Conservation (phyloP, 208 protist genomes). For the Crithidia fasciculata region DNA sequence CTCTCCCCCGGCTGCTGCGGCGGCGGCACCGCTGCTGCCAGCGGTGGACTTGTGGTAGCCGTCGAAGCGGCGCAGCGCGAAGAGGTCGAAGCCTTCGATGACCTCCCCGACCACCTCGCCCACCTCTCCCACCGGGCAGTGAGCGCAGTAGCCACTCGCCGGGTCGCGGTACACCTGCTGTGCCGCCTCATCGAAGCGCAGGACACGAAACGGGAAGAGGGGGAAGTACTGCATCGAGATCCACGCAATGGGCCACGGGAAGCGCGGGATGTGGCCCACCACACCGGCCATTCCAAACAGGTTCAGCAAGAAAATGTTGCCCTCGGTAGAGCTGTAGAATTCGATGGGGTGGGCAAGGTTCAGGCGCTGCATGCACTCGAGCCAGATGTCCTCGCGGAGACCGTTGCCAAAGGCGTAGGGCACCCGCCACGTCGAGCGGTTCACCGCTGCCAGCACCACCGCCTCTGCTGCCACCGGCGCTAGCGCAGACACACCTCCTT, state of each 20-base stretch:
- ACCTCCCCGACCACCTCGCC: conserved; percentile 63
- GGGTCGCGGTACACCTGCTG: conserved; percentile 61
- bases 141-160: conserved; percentile 35
- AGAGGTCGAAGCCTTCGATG: conserved; percentile 64
- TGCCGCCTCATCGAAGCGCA: conserved; percentile 49
- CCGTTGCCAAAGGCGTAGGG: conserved; percentile 91
- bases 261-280: conserved; percentile 65
- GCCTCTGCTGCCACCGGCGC: conserved; percentile 3
- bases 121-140: conserved; percentile 42
- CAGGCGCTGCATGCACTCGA: conserved; percentile 52
- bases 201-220: conserved; percentile 55
- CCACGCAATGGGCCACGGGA: conserved; percentile 36
- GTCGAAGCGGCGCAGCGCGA: conserved; percentile 69
- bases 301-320: conserved; percentile 74
- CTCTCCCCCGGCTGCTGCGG: conserved; percentile 11
- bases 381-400: conserved; percentile 88
- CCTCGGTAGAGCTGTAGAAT: conserved; percentile 92
- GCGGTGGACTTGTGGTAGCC: conserved; percentile 59
- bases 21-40: background rate
- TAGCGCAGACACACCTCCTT: background rate
- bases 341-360: conserved; percentile 67
- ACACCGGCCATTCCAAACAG: conserved; percentile 54
- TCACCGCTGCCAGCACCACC: conserved; percentile 16
- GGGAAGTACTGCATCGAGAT: conserved; percentile 44
- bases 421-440: conserved; percentile 52